Percentiles rank a stretch among this genome's conserved stretches.
These are phyloP conservation scores for Scheffersomyces coipomensis DNA, from an alignment of 805 yeast genomes.

Conservation along the genomic window DNA sequence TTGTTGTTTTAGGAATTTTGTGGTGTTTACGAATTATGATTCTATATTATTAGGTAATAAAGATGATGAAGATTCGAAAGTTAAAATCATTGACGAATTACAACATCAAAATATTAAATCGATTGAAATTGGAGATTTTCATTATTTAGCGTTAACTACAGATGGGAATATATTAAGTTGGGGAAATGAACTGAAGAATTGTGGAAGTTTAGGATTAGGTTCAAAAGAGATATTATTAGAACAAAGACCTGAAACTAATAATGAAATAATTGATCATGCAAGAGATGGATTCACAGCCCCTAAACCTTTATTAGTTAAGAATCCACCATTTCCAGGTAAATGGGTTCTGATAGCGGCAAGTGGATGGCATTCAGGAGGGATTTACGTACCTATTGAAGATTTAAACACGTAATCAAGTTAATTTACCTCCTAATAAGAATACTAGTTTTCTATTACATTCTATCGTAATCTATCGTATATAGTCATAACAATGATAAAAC, in stretches of 20 bases:
- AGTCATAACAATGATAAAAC: no score
- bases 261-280: slow-evolving; percentile 22
- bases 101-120: slow-evolving; percentile 38
- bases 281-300: slow-evolving; percentile 25
- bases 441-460: neutral
- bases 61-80: slow-evolving; percentile 15
- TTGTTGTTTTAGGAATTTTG: slow-evolving; percentile 55
- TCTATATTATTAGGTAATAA: slow-evolving; percentile 41
- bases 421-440: neutral
- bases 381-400: slow-evolving; percentile 21
- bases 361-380: slow-evolving; percentile 80
- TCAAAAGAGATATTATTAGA: slow-evolving; percentile 7
- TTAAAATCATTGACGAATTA: slow-evolving; percentile 5
- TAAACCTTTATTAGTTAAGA: slow-evolving; percentile 21
- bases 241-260: neutral
- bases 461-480: no score
- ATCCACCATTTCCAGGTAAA: slow-evolving; percentile 42
- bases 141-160: slow-evolving; percentile 57
- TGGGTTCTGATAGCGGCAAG: slow-evolving; percentile 67
- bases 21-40: slow-evolving; percentile 53
- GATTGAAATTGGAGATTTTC: slow-evolving; percentile 72
- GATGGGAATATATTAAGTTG: slow-evolving; percentile 60
- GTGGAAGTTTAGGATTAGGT: slow-evolving; percentile 75
- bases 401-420: neutral
- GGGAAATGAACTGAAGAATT: slow-evolving; percentile 62